Evolutionary conservation across 345 rosid species (phyloP).

Genomic region (Citrus inodora): DNA sequence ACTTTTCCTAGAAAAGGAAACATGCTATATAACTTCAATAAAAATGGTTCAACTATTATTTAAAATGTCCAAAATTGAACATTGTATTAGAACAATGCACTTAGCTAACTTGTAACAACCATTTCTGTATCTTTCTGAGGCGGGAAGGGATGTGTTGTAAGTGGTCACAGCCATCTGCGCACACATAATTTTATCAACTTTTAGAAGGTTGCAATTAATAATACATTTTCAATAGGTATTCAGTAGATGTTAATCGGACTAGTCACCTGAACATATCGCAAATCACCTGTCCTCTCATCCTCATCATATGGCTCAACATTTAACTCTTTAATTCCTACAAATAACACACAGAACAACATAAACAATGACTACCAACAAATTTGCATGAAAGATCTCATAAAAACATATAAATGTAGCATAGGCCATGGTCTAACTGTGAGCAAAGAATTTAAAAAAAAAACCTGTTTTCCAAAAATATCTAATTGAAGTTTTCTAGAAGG

Average conservation of each 20-base stretch:
- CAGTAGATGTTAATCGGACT: neutral
- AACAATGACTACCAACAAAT: neutral
- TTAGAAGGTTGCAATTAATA: neutral
- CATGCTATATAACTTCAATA: conserved; percentile 11
- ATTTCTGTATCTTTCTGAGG: conserved; percentile 72
- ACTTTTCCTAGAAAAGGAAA: conserved; percentile 60
- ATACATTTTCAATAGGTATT: neutral
- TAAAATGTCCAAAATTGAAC: conserved; percentile 3
- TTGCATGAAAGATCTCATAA: neutral
- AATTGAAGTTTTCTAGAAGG: neutral
- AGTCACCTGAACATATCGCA: conserved; percentile 87
- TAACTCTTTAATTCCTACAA: conserved; percentile 62
- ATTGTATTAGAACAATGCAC: conserved; percentile 4
- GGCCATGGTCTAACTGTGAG: neutral
- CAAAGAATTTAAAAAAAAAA: neutral
- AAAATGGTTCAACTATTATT: neutral
- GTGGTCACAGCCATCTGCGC: conserved; percentile 93
- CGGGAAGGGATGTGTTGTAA: conserved; percentile 70
- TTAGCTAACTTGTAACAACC: conserved; percentile 41
- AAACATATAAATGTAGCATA: neutral
- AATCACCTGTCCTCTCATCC: conserved; percentile 78
- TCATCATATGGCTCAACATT: conserved; percentile 74
- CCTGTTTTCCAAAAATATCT: neutral
- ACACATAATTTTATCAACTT: conserved; percentile 23
- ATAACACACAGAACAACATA: neutral